phyloP scores from a whole-genome alignment of 495 filamentous ascomycete genomes.

The Tirmania nivea region DNA sequence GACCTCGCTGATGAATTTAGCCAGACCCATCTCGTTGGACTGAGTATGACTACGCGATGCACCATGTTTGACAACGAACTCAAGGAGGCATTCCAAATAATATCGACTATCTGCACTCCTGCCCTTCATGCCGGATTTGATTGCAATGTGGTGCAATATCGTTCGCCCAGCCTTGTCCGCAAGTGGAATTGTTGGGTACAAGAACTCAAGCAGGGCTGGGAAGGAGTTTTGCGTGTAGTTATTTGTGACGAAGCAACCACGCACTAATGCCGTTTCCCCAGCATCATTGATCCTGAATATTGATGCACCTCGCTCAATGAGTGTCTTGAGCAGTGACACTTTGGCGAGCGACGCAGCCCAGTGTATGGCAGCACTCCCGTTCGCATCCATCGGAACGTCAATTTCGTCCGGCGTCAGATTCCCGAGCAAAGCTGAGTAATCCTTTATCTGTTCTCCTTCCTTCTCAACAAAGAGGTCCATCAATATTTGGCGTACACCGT shows the following conservation, averaged over 20 bases:
- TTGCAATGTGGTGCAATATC: constrained; percentile 84
- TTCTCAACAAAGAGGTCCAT: constrained; percentile 78
- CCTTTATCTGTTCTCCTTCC: constrained; percentile 18
- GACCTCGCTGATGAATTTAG: constrained; percentile 82
- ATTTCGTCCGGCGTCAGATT: constrained; percentile 57
- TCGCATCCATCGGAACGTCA: constrained; percentile 71
- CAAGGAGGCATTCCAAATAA: constrained; percentile 78
- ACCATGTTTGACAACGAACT: constrained; percentile 76
- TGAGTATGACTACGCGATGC: constrained; percentile 23
- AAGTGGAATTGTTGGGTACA: constrained; percentile 77
- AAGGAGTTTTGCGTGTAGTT: constrained; percentile 57
- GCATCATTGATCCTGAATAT: constrained; percentile 68
- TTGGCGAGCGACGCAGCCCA: constrained; percentile 95
- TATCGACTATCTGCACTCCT: constrained; percentile 66
- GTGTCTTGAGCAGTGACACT: constrained; percentile 50
- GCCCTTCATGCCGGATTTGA: constrained; percentile 82
- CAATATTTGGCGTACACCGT: constrained; percentile 54
- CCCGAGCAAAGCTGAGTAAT: constrained; percentile 21
- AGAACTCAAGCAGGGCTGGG: constrained; percentile 59
- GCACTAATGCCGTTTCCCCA: constrained; percentile 81
- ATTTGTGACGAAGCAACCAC: constrained; percentile 71
- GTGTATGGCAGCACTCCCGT: constrained; percentile 72
- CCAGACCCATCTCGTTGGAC: constrained; percentile 51
- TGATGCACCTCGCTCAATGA: constrained; percentile 63
- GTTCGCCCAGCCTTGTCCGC: constrained; percentile 74